Evolutionary conservation across 257 asterid species (phyloP).

Genomic region (Capsicum baccatum): DNA sequence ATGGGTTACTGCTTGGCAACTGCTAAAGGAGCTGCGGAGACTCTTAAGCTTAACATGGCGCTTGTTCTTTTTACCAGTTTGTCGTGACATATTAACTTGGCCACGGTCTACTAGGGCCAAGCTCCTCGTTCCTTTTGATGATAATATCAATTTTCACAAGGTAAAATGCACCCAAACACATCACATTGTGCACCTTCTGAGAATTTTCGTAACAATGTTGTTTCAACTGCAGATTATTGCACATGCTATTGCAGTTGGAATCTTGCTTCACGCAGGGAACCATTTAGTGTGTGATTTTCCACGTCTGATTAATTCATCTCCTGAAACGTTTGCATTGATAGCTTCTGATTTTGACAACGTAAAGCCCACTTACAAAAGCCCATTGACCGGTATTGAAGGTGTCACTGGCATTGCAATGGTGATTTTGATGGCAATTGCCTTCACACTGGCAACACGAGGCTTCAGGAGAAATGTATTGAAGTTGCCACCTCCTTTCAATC

Average conservation of each 20-base stretch:
- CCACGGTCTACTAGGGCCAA: conserved; percentile 75
- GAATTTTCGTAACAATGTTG: neutral
- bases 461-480: conserved; percentile 66
- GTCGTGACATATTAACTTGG: conserved; percentile 75
- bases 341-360: conserved; percentile 63
- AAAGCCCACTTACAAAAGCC: conserved; percentile 60
- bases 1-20: conserved; percentile 86
- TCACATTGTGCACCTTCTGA: neutral
- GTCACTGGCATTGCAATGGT: conserved; percentile 75
- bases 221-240: conserved; percentile 58
- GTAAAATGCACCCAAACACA: conserved; percentile 28
- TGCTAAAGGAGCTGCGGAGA: conserved; percentile 96
- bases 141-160: conserved; percentile 87
- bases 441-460: conserved; percentile 72
- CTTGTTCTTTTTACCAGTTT: conserved; percentile 80
- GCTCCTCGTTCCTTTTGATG: conserved; percentile 71
- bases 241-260: conserved; percentile 65
- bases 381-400: conserved; percentile 55
- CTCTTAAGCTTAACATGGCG: conserved; percentile 93
- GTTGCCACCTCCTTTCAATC: conserved; percentile 72
- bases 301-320: conserved; percentile 58
- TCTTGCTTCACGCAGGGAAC: conserved; percentile 65
- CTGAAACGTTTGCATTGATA: conserved; percentile 63
- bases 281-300: conserved; percentile 87
- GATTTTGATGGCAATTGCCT: conserved; percentile 60